Evolutionary conservation across 768 basidiomycete genomes (phyloP).

Genomic region (Pleurotus eryngii): DNA sequence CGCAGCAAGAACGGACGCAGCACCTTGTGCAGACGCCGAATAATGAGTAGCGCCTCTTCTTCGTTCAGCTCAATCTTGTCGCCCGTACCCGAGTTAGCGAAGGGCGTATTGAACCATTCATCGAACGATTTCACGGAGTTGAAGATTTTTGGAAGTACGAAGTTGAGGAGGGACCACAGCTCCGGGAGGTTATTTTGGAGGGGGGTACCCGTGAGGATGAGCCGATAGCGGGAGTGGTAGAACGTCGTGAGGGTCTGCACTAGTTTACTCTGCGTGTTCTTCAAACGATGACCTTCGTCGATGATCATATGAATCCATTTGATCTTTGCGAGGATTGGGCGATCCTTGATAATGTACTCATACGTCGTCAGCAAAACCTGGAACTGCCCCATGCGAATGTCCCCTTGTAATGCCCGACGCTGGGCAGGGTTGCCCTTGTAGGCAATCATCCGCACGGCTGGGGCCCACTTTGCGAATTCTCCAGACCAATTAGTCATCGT

Average conservation of each 20-base stretch:
- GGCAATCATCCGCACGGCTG: conserved; percentile 69
- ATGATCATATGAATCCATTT: conserved; percentile 99
- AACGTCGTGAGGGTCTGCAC: conserved; percentile 86
- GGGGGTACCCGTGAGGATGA: conserved; percentile 94
- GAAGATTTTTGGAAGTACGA: conserved; percentile 92
- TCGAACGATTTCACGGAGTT: conserved; percentile 99
- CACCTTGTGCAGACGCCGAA: conserved; percentile 94
- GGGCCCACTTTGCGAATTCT: conserved; percentile 98
- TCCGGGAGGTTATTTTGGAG: conserved; percentile 97
- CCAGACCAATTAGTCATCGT: conserved; percentile 98
- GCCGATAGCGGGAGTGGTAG: conserved; percentile 89
- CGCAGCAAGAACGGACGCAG: conserved; percentile 91
- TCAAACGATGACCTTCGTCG: conserved; percentile 97
- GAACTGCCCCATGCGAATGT: conserved; percentile 78
- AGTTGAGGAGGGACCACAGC: conserved; percentile 93
- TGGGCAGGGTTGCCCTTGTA: conserved; percentile 92
- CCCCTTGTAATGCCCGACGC: conserved; percentile 72
- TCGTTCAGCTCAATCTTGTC: conserved; percentile 99
- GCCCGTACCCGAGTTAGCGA: conserved; percentile 95
- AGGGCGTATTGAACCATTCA: conserved; percentile 99
- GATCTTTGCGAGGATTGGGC: conserved; percentile 83
- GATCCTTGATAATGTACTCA: conserved; percentile 97
- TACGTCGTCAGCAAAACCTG: conserved; percentile 94
- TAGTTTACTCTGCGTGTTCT: conserved; percentile 89
- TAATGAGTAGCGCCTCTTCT: conserved; percentile 98